phyloP scores from a whole-genome alignment of 2,329 filamentous ascomycete genomes.

The Exophiala xenobiotica region DNA sequence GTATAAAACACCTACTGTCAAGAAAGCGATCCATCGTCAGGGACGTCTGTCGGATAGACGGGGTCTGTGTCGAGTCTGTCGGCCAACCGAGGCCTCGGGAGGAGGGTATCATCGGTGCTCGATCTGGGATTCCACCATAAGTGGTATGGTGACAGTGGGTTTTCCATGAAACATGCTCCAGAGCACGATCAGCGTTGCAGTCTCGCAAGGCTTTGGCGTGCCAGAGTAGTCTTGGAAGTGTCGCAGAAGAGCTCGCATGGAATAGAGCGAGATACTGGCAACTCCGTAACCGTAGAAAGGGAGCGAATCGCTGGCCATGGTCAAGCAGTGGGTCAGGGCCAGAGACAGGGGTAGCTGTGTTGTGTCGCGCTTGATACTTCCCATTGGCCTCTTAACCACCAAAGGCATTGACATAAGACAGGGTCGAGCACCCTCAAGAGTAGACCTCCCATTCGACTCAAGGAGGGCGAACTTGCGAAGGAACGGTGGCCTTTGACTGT shows the following conservation, averaged over 20 bases:
- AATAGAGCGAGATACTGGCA: constrained; percentile 5
- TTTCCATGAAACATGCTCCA: constrained; percentile 3
- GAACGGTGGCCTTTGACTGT: too few relatives aligned
- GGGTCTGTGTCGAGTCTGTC: constrained; percentile 4
- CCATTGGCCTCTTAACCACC: too few relatives aligned
- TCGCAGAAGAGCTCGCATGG: not conserved
- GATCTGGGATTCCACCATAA: not conserved
- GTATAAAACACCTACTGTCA: constrained; percentile 24
- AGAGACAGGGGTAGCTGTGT: too few relatives aligned
- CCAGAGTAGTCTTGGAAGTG: not conserved
- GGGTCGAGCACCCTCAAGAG: too few relatives aligned
- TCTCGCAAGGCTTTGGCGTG: not conserved
- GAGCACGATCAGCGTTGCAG: not conserved
- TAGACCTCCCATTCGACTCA: too few relatives aligned
- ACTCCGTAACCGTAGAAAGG: too few relatives aligned
- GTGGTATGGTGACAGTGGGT: not conserved
- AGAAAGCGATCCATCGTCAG: constrained; percentile 11
- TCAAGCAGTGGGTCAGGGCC: too few relatives aligned
- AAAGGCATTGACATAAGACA: too few relatives aligned
- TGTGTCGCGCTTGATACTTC: too few relatives aligned
- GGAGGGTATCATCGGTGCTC: not conserved
- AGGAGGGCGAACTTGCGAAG: too few relatives aligned
- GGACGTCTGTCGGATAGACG: constrained; percentile 3
- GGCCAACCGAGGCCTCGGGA: constrained; percentile 9
- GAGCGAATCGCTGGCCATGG: constrained; percentile 17